These are phyloP conservation scores for Plasmodium berghei DNA, from an alignment of 169 alveolate species.

Conservation along the genomic window DNA sequence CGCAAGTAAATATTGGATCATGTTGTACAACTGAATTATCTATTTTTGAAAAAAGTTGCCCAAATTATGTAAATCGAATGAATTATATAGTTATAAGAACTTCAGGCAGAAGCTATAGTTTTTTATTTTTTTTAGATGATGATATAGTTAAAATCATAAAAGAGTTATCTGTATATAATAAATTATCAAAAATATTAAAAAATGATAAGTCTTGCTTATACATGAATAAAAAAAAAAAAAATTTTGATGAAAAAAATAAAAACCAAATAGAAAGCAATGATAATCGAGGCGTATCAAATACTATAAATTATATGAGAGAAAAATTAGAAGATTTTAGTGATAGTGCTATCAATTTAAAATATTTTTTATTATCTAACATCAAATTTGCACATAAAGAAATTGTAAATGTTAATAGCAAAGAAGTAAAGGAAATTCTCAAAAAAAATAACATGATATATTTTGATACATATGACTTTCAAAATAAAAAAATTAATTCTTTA, in stretches of 20 bases:
- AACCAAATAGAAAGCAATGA: neutral
- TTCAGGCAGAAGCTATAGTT: constrained; percentile 34
- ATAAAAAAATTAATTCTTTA: constrained; percentile 42
- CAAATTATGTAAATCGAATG: constrained; percentile 20
- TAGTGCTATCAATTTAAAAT: constrained; percentile 11
- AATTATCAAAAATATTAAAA: constrained; percentile 17
- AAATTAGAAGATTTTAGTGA: neutral
- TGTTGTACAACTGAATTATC: constrained; percentile 43
- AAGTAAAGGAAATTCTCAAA: constrained; percentile 26
- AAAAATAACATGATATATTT: constrained; percentile 38
- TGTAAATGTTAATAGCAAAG: constrained; percentile 14
- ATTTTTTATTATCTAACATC: constrained; percentile 18
- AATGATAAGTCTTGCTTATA: neutral
- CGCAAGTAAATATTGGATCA: constrained; percentile 46
- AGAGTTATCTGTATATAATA: constrained; percentile 5
- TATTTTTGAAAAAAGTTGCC: constrained; percentile 23
- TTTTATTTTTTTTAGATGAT: constrained; percentile 43
- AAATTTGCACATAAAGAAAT: neutral
- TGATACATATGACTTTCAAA: constrained; percentile 36
- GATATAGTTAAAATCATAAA: constrained; percentile 18
- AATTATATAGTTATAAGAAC: constrained; percentile 53
- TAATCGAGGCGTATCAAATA: neutral
- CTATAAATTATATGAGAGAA: neutral
- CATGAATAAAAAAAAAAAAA: neutral
- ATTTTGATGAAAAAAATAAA: neutral